Evolutionary conservation across 2,329 filamentous ascomycete species (phyloP).

Genomic region (Aspergillus aculeatinus): DNA sequence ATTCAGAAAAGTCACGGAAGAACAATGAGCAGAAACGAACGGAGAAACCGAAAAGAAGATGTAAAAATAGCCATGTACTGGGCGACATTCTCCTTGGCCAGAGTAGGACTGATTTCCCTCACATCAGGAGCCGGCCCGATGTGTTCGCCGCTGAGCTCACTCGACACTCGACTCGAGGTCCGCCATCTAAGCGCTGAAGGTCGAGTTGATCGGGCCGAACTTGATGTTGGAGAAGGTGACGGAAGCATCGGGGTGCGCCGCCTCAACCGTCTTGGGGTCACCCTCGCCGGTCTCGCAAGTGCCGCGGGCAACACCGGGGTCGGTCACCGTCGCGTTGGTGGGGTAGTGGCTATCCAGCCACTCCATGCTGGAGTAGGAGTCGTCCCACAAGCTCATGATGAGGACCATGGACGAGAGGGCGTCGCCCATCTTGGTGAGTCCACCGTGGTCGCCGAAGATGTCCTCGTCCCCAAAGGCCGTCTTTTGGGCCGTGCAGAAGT

Average conservation of each 20-base stretch:
- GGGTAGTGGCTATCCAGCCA: conserved; percentile 71
- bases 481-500: conserved; percentile 59
- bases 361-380: conserved; percentile 67
- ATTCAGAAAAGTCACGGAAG: too few relatives aligned
- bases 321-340: conserved; percentile 41
- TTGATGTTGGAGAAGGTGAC: conserved; percentile 61
- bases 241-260: conserved; percentile 46
- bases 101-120: background rate
- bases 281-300: conserved; percentile 54
- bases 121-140: conserved; percentile 1
- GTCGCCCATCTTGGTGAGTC: conserved; percentile 53
- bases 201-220: conserved; percentile 57
- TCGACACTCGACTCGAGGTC: background rate
- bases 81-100: background rate
- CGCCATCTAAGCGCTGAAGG: conserved; percentile 34
- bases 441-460: conserved; percentile 55
- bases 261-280: conserved; percentile 52
- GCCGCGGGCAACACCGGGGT: conserved; percentile 54
- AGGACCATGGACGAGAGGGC: conserved; percentile 60
- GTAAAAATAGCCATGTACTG: background rate
- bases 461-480: conserved; percentile 54
- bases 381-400: conserved; percentile 61
- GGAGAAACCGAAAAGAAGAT: background rate
- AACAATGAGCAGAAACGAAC: too few relatives aligned
- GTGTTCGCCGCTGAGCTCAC: background rate